These are phyloP conservation scores for Gossypium schwendimanii DNA, from an alignment of 441 rosid genomes.

Conservation along the genomic window DNA sequence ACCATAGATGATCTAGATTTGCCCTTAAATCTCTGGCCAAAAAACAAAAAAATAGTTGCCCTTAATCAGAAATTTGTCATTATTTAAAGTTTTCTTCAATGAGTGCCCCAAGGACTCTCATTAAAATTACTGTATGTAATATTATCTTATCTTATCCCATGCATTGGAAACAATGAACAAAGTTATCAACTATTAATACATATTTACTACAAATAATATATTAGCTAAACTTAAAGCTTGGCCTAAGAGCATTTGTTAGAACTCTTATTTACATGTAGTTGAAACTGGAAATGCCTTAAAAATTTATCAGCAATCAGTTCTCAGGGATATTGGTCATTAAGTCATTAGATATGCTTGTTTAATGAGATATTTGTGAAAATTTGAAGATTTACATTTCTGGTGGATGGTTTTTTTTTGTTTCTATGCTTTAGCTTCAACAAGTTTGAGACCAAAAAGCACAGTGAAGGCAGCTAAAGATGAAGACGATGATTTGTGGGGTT, in stretches of 20 bases:
- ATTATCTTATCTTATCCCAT: neutral
- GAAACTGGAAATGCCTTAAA: neutral
- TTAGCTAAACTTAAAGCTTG: neutral
- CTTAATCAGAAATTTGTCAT: neutral
- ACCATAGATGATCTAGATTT: neutral
- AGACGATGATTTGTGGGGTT: conserved; percentile 95
- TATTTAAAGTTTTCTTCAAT: neutral
- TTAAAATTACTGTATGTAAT: neutral
- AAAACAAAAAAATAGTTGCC: neutral
- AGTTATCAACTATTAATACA: neutral
- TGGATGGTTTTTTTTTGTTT: neutral
- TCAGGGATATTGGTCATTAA: neutral
- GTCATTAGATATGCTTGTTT: neutral
- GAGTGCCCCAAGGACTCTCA: neutral
- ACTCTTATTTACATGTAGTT: neutral
- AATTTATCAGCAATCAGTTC: neutral
- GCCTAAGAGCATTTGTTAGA: neutral
- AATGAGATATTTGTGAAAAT: neutral
- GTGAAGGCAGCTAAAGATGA: conserved; percentile 42
- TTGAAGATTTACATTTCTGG: neutral
- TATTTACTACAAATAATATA: neutral
- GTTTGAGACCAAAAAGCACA: conserved; percentile 45
- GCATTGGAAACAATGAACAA: neutral
- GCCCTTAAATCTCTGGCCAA: neutral
- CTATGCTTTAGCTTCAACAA: conserved; percentile 36